Conservation (phyloP, 83 land plant species). For the Picea abies region DNA sequence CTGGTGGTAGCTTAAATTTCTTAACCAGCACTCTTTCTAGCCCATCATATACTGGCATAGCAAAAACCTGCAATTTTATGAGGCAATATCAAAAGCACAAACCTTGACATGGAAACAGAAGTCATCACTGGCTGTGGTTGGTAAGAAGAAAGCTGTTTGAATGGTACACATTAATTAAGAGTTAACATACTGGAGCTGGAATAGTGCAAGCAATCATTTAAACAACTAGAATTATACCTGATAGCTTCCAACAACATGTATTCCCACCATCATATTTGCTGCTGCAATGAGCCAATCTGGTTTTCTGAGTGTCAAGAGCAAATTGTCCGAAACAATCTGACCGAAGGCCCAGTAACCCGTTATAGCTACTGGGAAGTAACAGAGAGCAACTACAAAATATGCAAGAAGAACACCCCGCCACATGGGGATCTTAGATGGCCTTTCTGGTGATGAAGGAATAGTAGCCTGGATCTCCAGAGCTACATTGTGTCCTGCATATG, state of each 20-base stretch:
- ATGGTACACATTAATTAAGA: no score
- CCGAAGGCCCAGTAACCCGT: conserved; percentile 73
- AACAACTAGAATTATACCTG: conserved; percentile 19
- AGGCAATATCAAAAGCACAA: no score
- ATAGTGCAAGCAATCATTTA: neutral
- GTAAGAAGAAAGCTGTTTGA: no score
- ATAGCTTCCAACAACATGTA: conserved; percentile 44
- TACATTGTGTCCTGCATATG: conserved; percentile 97
- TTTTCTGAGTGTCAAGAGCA: conserved; percentile 22
- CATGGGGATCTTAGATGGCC: conserved; percentile 68
- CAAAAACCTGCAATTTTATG: conserved; percentile 9
- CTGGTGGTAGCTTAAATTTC: conserved; percentile 1
- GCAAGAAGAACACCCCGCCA: conserved; percentile 69
- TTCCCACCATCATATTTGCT: conserved; percentile 42
- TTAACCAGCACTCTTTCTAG: conserved; percentile 12
- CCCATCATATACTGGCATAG: conserved; percentile 19
- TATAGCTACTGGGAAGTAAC: conserved; percentile 58
- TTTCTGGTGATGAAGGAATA: conserved; percentile 58
- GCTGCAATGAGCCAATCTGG: conserved; percentile 51
- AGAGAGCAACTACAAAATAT: conserved; percentile 47
- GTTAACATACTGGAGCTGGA: no score
- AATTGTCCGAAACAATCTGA: conserved; percentile 23
- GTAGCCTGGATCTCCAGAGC: conserved; percentile 97
- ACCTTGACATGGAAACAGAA: no score
- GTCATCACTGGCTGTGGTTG: no score